phyloP scores from a whole-genome alignment of 805 yeast genomes.

The Novakomyces olei region DNA sequence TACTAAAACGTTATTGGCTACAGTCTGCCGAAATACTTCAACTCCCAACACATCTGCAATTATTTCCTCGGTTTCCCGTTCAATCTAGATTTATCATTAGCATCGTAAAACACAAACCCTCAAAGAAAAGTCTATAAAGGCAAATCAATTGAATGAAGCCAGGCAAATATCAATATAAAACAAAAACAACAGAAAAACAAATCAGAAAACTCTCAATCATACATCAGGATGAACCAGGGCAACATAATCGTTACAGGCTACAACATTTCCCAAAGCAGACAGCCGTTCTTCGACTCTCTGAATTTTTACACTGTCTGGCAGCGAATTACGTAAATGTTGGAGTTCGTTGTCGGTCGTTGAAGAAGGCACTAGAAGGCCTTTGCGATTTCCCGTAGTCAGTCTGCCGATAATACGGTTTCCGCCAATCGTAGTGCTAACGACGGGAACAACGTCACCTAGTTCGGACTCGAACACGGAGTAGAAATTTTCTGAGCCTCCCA shows the following conservation, averaged over 20 bases:
- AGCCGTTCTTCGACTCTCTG: constrained; percentile 96
- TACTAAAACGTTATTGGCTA: constrained; percentile 91
- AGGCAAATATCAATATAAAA: no score
- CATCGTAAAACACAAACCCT: no score
- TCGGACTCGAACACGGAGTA: constrained; percentile 91
- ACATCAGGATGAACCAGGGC: constrained; percentile 98
- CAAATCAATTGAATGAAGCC: no score
- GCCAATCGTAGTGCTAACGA: constrained; percentile 91
- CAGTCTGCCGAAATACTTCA: constrained; percentile 96
- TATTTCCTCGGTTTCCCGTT: constrained; percentile 95
- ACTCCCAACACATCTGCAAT: constrained; percentile 96
- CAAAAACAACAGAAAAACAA: no score
- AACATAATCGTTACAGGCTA: constrained; percentile 96
- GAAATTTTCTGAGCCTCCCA: constrained; percentile 78
- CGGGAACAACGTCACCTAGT: constrained; percentile 87
- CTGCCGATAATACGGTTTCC: constrained; percentile 96
- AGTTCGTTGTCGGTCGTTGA: constrained; percentile 97
- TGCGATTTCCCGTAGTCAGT: constrained; percentile 89
- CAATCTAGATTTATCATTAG: no score
- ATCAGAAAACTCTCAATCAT: no score
- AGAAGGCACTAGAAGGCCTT: constrained; percentile 90
- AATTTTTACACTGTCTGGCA: constrained; percentile 85
- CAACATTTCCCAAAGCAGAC: constrained; percentile 91
- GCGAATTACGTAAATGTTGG: constrained; percentile 86
- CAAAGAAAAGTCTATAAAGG: no score